Evolutionary conservation across 2,329 filamentous ascomycete species (phyloP), one percentile per base, ranked within the genome.

Genomic region (Paraphoma sp.): DNA sequence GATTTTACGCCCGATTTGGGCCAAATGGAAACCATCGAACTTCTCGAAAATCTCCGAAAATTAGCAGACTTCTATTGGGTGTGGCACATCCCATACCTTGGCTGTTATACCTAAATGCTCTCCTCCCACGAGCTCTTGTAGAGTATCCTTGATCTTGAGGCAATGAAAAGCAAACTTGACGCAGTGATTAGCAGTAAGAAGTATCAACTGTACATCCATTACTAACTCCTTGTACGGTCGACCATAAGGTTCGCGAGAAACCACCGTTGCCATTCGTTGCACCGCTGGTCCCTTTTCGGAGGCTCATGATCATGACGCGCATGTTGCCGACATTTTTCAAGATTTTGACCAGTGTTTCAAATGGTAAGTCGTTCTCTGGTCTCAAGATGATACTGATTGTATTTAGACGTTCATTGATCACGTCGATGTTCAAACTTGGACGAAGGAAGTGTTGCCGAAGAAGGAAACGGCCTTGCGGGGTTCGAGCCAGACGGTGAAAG

Each of bases 391-490:
- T 79, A 4, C 82, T 78, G 49, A 97, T 88, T 1, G 89, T 87
- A 18, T 83, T 80, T 53, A 96, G 88, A 28, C 94, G 87, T 70
- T 90, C 85, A 3, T 82, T 79, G 62, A 99, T 95, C 5, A 88
- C 68, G 0, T 81, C 75, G 0, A 91, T 71, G 57, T 95, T 84
- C 28, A 88, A 80, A 30, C 87, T 91, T 18, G 95, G 95, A 0
- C 90, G 87, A 7, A 97, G 79, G 63, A 99, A 95, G 49, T 90
- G 84, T 65, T 91, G 89, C n/a, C 91, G 88, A 5, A 99, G 82
- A 43, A 85, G 83, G 28, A 80, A 71, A 64, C 87, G 92, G 0
- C 95, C 95, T 72, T 97, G 93, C 1, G 90, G 84, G 3, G 93
- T 97, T 53, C 84, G 84, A 28, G 90, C 87, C 30, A 95, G 80